Conservation (phyloP, 1,284 basidiomycete species). For the Microbotryomycetes sp. region DNA sequence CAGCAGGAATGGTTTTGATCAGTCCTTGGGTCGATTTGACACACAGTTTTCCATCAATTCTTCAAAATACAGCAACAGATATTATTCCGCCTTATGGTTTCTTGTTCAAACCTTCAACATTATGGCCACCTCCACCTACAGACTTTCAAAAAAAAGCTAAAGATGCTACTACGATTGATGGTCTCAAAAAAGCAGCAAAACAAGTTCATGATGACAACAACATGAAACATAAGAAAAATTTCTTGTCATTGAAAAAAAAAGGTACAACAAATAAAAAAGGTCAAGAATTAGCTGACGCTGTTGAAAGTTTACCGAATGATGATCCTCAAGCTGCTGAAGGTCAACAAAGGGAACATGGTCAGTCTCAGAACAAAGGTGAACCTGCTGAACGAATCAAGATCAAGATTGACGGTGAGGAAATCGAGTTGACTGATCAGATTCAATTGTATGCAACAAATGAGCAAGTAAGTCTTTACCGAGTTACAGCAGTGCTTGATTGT, state of each 20-base stretch:
- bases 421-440: slow-evolving; percentile 52
- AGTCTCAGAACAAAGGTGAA: slow-evolving; percentile 21
- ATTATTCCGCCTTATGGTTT: slow-evolving; percentile 34
- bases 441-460: slow-evolving; percentile 86
- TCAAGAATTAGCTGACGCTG: slow-evolving; percentile 13
- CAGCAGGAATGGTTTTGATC: slow-evolving; percentile 56
- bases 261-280: slow-evolving; percentile 7
- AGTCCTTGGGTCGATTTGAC: slow-evolving; percentile 78
- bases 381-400: slow-evolving; percentile 20
- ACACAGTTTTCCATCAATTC: slow-evolving; percentile 85
- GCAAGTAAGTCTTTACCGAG: slow-evolving; percentile 53
- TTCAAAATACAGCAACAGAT: slow-evolving; percentile 72
- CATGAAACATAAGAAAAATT: not conserved
- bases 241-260: not conserved
- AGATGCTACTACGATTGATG: slow-evolving; percentile 38
- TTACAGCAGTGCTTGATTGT: too few relatives aligned
- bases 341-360: not conserved
- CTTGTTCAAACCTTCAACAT: slow-evolving; percentile 63
- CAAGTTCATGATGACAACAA: not conserved
- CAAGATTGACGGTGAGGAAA: slow-evolving; percentile 32
- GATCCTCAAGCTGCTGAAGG: slow-evolving; percentile 14
- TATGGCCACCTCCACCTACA: slow-evolving; percentile 80
- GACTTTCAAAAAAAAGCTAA: slow-evolving; percentile 49
- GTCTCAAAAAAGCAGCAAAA: slow-evolving; percentile 52
- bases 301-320: slow-evolving; percentile 9